Conservation (phyloP, 495 filamentous ascomycete species). For the Podospora pseudoanserina region DNA sequence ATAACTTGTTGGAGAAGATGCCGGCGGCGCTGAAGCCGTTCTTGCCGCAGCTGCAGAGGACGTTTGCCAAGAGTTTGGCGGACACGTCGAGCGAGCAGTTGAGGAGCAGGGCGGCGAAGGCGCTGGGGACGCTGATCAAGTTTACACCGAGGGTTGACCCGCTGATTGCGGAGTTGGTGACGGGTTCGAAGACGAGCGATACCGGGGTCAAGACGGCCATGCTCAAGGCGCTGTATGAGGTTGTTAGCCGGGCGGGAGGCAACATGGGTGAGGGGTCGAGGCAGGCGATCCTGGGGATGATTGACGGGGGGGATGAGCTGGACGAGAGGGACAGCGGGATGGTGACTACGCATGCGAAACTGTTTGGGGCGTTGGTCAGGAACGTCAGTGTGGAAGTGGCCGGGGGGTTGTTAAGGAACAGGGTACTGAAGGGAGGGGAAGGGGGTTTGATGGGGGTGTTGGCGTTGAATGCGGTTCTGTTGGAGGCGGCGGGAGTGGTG, state of each 20-base stretch:
- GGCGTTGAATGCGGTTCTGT: constrained; percentile 80
- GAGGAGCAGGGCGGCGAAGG: constrained; percentile 87
- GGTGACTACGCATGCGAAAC: constrained; percentile 80
- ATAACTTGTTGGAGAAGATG: constrained; percentile 95
- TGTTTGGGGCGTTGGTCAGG: constrained; percentile 85
- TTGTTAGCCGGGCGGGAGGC: constrained; percentile 85
- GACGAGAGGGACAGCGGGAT: constrained; percentile 71
- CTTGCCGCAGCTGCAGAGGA: constrained; percentile 91
- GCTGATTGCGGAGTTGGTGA: constrained; percentile 76
- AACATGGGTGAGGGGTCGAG: constrained; percentile 94
- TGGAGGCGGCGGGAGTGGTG: constrained; percentile 69
- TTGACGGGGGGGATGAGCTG: constrained; percentile 61
- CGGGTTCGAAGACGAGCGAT: constrained; percentile 88
- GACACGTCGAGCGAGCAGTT: constrained; percentile 89
- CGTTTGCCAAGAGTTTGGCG: constrained; percentile 91
- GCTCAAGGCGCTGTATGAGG: constrained; percentile 95
- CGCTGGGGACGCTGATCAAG: constrained; percentile 91
- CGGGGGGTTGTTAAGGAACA: constrained; percentile 68
- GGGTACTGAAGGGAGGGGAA: constrained; percentile 63
- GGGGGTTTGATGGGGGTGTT: constrained; percentile 66
- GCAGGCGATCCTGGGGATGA: constrained; percentile 73
- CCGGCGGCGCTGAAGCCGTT: constrained; percentile 94
- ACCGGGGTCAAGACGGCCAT: constrained; percentile 89
- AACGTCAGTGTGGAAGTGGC: constrained; percentile 68
- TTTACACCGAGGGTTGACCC: constrained; percentile 95